These are phyloP conservation scores for Aspergillus sp. DNA, from an alignment of 2,329 filamentous ascomycete species.

Conservation along the genomic window DNA sequence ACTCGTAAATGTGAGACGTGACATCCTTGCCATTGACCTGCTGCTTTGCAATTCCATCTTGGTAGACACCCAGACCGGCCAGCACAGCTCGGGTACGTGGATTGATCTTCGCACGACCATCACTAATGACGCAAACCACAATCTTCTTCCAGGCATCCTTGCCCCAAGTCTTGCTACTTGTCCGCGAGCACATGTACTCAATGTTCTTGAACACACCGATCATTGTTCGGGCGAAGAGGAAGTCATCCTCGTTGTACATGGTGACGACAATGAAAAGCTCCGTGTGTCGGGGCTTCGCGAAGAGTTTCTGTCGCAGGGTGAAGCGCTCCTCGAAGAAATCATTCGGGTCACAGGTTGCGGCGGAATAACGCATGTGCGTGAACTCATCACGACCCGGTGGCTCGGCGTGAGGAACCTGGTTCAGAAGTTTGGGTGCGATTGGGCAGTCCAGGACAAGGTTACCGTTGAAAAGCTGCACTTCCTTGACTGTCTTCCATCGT, in stretches of 20 bases:
- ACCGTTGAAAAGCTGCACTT: constrained; percentile 93
- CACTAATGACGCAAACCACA: constrained; percentile 94
- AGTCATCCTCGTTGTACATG: constrained; percentile 99
- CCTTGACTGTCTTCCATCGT: constrained; percentile 97
- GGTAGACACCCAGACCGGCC: constrained; percentile 91
- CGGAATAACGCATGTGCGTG: constrained; percentile 80
- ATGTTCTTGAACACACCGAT: constrained; percentile 98
- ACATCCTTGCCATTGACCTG: constrained; percentile 96
- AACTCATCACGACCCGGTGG: constrained; percentile 76
- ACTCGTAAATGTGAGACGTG: constrained; percentile 93
- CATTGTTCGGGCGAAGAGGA: constrained; percentile 93
- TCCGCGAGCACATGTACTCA: constrained; percentile 93
- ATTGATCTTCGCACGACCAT: constrained; percentile 96
- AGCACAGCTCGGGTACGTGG: constrained; percentile 81
- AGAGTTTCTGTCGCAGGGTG: constrained; percentile 83
- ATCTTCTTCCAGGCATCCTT: constrained; percentile 99
- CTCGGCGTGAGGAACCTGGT: constrained; percentile 77
- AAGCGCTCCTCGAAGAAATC: constrained; percentile 88
- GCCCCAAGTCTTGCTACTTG: constrained; percentile 94
- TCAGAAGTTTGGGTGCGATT: constrained; percentile 80
- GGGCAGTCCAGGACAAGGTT: constrained; percentile 97
- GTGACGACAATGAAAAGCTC: constrained; percentile 95
- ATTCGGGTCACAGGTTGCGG: constrained; percentile 86
- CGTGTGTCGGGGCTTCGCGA: constrained; percentile 86
- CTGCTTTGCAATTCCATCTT: constrained; percentile 97